These are phyloP conservation scores for Candida khao-thaluensis DNA, from an alignment of 805 yeast species.

Conservation along the genomic window DNA sequence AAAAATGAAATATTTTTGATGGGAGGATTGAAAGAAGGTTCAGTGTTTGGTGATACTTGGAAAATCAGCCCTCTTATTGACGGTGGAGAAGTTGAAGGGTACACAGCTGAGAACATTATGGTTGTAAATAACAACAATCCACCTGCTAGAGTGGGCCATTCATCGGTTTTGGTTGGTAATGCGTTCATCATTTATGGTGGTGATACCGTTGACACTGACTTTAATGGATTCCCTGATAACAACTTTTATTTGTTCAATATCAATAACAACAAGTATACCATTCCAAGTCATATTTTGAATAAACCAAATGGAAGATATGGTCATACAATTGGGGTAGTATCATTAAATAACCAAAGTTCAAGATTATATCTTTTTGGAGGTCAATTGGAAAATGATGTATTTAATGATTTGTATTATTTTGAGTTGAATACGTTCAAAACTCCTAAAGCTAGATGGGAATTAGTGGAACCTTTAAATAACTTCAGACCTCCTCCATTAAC, in stretches of 20 bases:
- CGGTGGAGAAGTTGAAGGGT: slow-evolving; percentile 23
- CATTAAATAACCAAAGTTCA: slow-evolving; percentile 43
- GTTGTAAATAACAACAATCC: slow-evolving; percentile 75
- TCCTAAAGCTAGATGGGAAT: slow-evolving; percentile 82
- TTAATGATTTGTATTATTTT: slow-evolving; percentile 81
- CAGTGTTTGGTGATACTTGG: slow-evolving; percentile 97
- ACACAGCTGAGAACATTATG: slow-evolving; percentile 32
- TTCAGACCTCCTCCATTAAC: slow-evolving; percentile 77
- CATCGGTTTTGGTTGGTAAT: slow-evolving; percentile 86
- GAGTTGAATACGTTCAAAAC: slow-evolving; percentile 84
- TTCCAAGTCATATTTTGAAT: slow-evolving; percentile 43
- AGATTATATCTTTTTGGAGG: slow-evolving; percentile 89
- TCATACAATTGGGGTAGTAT: slow-evolving; percentile 79
- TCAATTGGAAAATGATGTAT: slow-evolving; percentile 79
- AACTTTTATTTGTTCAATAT: slow-evolving; percentile 80
- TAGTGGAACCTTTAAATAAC: slow-evolving; percentile 52
- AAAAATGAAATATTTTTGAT: slow-evolving; percentile 80
- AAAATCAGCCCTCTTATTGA: slow-evolving; percentile 54
- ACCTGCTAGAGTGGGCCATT: slow-evolving; percentile 96
- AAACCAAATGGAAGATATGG: slow-evolving; percentile 95
- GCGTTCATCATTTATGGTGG: slow-evolving; percentile 97
- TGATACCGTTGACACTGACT: slow-evolving; percentile 82
- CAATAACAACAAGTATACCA: slow-evolving; percentile 44
- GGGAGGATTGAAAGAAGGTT: slow-evolving; percentile 93
- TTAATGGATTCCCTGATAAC: slow-evolving; percentile 78